phyloP scores from a whole-genome alignment of 2,329 filamentous ascomycete genomes.

The Alternaria sp. region DNA sequence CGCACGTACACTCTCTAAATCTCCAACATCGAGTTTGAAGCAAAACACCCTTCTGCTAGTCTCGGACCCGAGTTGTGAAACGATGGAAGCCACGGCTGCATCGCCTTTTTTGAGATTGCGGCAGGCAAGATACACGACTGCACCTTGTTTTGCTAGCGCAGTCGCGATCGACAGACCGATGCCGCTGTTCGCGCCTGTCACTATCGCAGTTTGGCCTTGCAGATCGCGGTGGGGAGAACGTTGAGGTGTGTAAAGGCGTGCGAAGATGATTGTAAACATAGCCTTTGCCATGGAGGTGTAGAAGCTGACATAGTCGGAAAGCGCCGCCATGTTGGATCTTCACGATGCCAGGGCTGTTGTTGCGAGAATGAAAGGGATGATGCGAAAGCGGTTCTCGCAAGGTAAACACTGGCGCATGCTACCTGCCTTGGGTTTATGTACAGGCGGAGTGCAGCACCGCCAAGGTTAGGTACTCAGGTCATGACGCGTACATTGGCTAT shows the following conservation, averaged over 20 bases:
- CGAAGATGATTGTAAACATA: constrained; percentile 8
- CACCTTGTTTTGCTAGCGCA: constrained; percentile 17
- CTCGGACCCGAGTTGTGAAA: neutral
- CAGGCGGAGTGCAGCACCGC: neutral
- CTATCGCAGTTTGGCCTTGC: constrained; percentile 54
- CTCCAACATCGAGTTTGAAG: constrained; percentile 13
- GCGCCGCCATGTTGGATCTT: neutral
- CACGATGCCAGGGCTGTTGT: no score
- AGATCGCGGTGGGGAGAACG: constrained; percentile 26
- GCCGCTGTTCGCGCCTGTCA: constrained; percentile 60
- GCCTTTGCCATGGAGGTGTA: constrained; percentile 12
- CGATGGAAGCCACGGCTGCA: constrained; percentile 12
- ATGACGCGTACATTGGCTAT: neutral
- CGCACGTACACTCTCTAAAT: constrained; percentile 14
- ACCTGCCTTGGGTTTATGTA: neutral
- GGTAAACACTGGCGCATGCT: neutral
- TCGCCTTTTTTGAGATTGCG: constrained; percentile 18
- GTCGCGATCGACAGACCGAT: constrained; percentile 49
- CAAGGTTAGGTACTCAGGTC: neutral
- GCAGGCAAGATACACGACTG: constrained; percentile 20
- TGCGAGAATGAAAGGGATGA: neutral
- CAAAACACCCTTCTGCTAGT: constrained; percentile 8
- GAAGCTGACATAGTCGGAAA: constrained; percentile 8
- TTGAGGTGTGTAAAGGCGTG: constrained; percentile 19
- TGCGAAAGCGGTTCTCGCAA: neutral